Evolutionary conservation across 768 basidiomycete genomes (phyloP), one percentile per base, ranked within the genome.

Genomic region (Hygrocybe punicea): DNA sequence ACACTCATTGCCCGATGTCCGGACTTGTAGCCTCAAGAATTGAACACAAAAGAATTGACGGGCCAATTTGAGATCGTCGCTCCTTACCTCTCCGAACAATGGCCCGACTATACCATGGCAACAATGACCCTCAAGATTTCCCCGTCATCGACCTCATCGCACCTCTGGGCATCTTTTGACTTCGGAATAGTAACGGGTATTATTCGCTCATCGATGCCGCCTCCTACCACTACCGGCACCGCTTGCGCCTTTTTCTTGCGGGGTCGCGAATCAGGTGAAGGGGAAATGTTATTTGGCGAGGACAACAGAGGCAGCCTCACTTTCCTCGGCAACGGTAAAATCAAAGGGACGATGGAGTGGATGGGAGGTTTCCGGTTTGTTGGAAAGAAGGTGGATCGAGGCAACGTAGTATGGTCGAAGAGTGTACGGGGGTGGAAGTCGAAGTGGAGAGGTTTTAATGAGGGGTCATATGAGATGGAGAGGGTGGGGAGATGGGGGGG

Each of bases 91-190:
- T 53, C 62, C 7, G 55, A 61, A 24, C 39, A 61, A 13, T 64
- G 61, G 61, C 6, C 21, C n/a, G 59, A 55, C 14, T 10, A 17
- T n/a, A n/a, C n/a, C 6, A 57, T 53, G 1, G 51, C 58, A 19
- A 39, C 34, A 36, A 55, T 62, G 52, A 61, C 56, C 16, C 58
- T 71, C 42, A 60, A 63, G 23, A 44, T 68, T n/a, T 63, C 58
- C 44, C 61, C 67, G 0, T 70, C 69, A 8, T 64, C 60, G 4
- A 65, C 62, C 11, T 19, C 33, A 11, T 59, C 63, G n/a, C 69
- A 66, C 40, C 58, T 69, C 36, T 71, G 68, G 67, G 65, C 55
- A 17, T 53, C 45, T n/a, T 68, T 69, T 40, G 40, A 69, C 21
- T 69, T 69, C 53, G 66, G 68, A 5, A 48, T 64, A 13, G 40